Conservation (phyloP, 1,139 yeast species). For the Nakaseomyces sp. region DNA sequence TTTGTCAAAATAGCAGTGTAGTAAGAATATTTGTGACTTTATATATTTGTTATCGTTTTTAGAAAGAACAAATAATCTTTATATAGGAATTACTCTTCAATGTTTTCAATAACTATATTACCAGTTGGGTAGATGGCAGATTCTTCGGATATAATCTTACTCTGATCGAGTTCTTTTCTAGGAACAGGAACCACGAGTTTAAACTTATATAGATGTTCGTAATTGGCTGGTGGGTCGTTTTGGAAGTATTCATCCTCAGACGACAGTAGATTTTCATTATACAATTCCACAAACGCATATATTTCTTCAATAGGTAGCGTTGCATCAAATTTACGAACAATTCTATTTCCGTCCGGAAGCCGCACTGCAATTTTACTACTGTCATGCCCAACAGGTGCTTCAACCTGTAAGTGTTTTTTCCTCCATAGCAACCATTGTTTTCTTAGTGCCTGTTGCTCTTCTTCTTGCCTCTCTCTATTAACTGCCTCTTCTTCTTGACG, state of each 20-base stretch:
- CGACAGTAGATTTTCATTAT: slow-evolving; percentile 31
- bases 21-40: no score
- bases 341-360: slow-evolving; percentile 43
- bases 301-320: slow-evolving; percentile 43
- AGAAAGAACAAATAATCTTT: no score
- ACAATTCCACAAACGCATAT: slow-evolving; percentile 50
- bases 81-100: neutral
- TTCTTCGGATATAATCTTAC: slow-evolving; percentile 35
- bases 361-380: slow-evolving; percentile 53
- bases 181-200: slow-evolving; percentile 50
- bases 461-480: slow-evolving; percentile 16
- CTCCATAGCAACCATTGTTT: slow-evolving; percentile 43
- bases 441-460: slow-evolving; percentile 19
- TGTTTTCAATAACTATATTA: slow-evolving; percentile 43
- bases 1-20: no score
- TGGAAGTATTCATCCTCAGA: slow-evolving; percentile 15
- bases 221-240: slow-evolving; percentile 33
- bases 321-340: slow-evolving; percentile 43
- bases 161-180: slow-evolving; percentile 37
- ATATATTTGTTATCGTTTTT: no score
- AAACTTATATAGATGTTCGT: slow-evolving; percentile 39
- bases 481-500: slow-evolving; percentile 23
- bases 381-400: slow-evolving; percentile 25
- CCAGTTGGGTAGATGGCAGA: slow-evolving; percentile 52
- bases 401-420: slow-evolving; percentile 35